Evolutionary conservation across 2,329 filamentous ascomycete genomes (phyloP), one percentile per base, ranked within the genome.

Genomic region (Aspergillus sp.): DNA sequence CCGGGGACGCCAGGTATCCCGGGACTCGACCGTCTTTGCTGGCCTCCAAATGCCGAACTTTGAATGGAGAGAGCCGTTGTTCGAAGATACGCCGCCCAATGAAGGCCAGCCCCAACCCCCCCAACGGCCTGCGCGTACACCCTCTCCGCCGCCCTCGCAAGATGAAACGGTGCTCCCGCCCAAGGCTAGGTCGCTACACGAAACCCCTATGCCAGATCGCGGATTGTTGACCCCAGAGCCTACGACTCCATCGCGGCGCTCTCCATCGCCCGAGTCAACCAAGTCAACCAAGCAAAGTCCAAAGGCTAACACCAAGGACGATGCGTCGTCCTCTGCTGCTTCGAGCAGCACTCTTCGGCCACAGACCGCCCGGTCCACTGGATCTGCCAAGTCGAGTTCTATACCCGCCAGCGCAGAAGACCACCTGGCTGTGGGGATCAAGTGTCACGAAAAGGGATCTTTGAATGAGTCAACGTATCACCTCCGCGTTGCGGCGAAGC

Each of bases 381-480:
- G 19, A n/a, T 42, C 40, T 10, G 40, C 8, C 28, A 42, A 42
- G 3, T 10, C 10, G 1, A 61, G 60, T 32, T 58, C 61, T 6
- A 48, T 55, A 1, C 53, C 55, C 2, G 52, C 71, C 12, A 65
- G 67, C 2, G 65, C 88, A 0, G 90, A 97, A 55, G 86, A 97
- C 49, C 91, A 98, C 63, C 80, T 97, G 41, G 78, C 85, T 29
- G 93, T 91, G 69, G 93, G 88, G 6, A 93, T 98, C 48, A 83
- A 88, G 51, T 84, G 88, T 49, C 93, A 98, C 61, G 88, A 95
- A 63, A 82, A 83, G 41, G 91, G 91, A 12, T 84, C 86, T 7
- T 73, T 95, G 29, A 89, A 90, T 52, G 90, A 97, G 67, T 97
- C 91, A 0, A 97, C 93, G 0, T 98, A 97, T 62, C 93, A 98